Base-by-base conservation (phyloP, 495 filamentous ascomycete genomes). In the Penicillium verhagenii region DNA sequence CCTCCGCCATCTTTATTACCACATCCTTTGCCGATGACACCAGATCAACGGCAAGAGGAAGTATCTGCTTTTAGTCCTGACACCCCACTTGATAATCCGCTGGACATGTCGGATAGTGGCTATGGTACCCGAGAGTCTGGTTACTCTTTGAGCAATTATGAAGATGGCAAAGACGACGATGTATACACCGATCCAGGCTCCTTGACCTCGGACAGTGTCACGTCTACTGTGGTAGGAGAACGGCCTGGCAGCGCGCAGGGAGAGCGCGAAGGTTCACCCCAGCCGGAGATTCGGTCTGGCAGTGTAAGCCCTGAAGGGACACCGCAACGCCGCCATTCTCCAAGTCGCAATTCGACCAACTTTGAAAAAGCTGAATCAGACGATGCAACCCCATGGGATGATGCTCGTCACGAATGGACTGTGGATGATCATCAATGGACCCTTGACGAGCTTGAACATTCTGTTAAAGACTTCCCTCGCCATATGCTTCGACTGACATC, bases 341-440 rank as follows among this genome's bases (percentile, higher is more conserved):
- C 73, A 16, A 58, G 56, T 2, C 49, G 52, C 13, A 63, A 59
- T 0, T 72, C 74, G 7, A 60, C 57, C 10, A 56, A 47, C 2
- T 65, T 66, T 1, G 67, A 72, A 7, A 66, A 72, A 31, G 69
- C 66, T 9, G 63, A 65, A 25, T 25, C 69, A 26, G 69, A 70
- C 37, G 74, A 72, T 37, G 48, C 59, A 28, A 40, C 52, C 5
- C 64, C 65, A 52, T 71, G 71, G 72, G 70, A 75, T n/a, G 29
- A 35, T 9, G 42, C 42, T n/a, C 13, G 26, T 43, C 70, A 73
- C 21, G 69, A 74, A 45, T 77, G 74, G 74, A 74, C 72, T 7
- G 54, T 73, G 4, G 73, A 77, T 48, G 72, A 77, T 48, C 72
- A 77, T 40, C 73, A 78, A 55, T 78, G 74, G 74, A 74, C 74